These are phyloP conservation scores for Microdochium nivale DNA, from an alignment of 2,329 filamentous ascomycete species.

Conservation along the genomic window DNA sequence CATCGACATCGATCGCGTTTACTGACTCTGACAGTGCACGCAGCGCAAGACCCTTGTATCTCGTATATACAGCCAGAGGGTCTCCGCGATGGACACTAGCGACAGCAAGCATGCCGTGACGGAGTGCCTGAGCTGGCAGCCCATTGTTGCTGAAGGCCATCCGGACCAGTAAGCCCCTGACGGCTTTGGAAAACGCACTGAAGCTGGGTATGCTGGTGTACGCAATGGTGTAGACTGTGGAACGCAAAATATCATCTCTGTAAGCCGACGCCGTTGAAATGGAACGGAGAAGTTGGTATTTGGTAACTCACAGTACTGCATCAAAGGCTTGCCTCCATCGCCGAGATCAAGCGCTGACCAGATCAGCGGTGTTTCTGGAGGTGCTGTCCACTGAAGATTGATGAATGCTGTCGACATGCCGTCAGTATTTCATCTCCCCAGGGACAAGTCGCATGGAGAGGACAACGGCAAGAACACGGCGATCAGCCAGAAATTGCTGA, in stretches of 20 bases:
- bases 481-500: too few relatives aligned
- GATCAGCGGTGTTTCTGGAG: neutral
- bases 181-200: neutral
- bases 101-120: neutral
- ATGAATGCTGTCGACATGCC: too few relatives aligned
- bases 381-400: too few relatives aligned
- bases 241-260: neutral
- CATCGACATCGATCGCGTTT: neutral
- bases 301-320: neutral
- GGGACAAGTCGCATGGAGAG: too few relatives aligned
- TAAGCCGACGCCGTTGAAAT: neutral
- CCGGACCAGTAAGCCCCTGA: neutral
- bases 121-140: neutral
- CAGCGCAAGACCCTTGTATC: neutral
- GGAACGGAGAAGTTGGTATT: neutral
- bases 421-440: too few relatives aligned
- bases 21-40: neutral
- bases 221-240: neutral
- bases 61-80: neutral
- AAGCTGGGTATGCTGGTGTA: neutral
- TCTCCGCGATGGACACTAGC: neutral
- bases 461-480: too few relatives aligned
- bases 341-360: neutral
- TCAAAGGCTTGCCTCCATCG: neutral
- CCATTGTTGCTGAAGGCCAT: neutral